Base-by-base conservation (phyloP, 1,284 basidiomycete genomes). In the Rhodotorula sp. region DNA sequence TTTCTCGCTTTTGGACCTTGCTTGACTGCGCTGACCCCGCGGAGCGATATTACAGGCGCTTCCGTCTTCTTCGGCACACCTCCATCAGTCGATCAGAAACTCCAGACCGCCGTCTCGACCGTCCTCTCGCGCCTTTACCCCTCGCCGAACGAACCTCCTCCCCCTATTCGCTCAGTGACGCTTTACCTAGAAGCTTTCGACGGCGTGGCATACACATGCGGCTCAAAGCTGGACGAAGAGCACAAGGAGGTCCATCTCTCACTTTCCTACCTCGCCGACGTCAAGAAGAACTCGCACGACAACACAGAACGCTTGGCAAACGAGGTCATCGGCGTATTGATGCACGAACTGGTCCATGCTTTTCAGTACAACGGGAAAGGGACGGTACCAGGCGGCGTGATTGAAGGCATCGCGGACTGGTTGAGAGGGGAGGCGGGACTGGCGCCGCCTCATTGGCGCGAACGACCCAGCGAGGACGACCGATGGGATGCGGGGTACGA, bases 321-420 rank as follows among this genome's bases (percentile, higher is more conserved):
- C 29, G 73, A 74, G 54, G 49, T 73, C 13, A 58, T 51, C 10
- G 73, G 72, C 9, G 71, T 77, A 2, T 30, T 77, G 3, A 64
- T 67, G 46, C 75, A 77, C 44, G 76, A 71, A 61, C 53, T 77
- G n/a, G 76, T 74, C 1, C 74, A 77, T 22, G 70, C 48, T 0
- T 67, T 77, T 4, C 75, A 77, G 61, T 68, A 47, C 15, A 46
- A 70, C 29, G 72, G 64, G 2, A 0, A 36, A 0, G 67, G 68
- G 4, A 67, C 62, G 4, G 58, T 70, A 9, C 74, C 73, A 0
- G 73, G 76, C 3, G 75, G 75, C 1, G 49, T 75, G 1, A 69
- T 75, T 19, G 76, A 77, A 34, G 76, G 76, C 2, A 58, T 76
- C 46, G 76, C 76, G 4, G 76, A 77, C 46, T 77, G 76, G 76